Evolutionary conservation across 2,329 filamentous ascomycete species (phyloP).

Genomic region (Malbranchea zuffiana): DNA sequence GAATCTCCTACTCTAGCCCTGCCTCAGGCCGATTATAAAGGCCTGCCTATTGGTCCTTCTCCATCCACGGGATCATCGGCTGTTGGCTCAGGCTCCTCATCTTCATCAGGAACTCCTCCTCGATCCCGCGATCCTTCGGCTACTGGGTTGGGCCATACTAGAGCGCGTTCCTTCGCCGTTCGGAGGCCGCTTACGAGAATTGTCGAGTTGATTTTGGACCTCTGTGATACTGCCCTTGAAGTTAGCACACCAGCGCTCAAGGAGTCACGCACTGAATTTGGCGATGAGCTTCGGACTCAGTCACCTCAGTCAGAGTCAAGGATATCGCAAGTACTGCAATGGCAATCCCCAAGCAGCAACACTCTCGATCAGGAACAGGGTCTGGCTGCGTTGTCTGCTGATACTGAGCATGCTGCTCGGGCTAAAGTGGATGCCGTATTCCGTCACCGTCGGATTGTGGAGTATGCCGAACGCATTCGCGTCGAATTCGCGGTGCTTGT

Average conservation of each 20-base stretch:
- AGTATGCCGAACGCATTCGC: constrained; percentile 91
- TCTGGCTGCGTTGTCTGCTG: constrained; percentile 71
- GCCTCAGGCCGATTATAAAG: constrained; percentile 72
- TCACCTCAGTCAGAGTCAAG: constrained; percentile 93
- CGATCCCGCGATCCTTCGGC: constrained; percentile 58
- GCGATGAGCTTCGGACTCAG: constrained; percentile 75
- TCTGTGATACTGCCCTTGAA: constrained; percentile 91
- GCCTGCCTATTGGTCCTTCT: constrained; percentile 67
- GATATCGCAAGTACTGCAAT: constrained; percentile 87
- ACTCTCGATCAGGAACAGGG: constrained; percentile 90
- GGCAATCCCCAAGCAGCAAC: constrained; percentile 88
- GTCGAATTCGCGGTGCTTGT: constrained; percentile 87
- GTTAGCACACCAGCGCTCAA: constrained; percentile 92
- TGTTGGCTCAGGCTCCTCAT: constrained; percentile 58
- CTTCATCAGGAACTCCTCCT: constrained; percentile 53
- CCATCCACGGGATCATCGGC: constrained; percentile 59
- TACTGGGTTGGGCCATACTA: constrained; percentile 62
- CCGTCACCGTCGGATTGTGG: constrained; percentile 81
- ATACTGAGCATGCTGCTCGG: constrained; percentile 74
- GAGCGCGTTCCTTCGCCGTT: constrained; percentile 81
- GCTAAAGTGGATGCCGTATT: constrained; percentile 89
- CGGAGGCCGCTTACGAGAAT: constrained; percentile 83
- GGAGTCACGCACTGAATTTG: constrained; percentile 54
- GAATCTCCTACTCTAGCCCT: constrained; percentile 38
- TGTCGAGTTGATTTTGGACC: constrained; percentile 84